These are phyloP conservation scores for Hylodesmum podocarpum DNA, from an alignment of 306 rosid genomes.

Conservation along the genomic window DNA sequence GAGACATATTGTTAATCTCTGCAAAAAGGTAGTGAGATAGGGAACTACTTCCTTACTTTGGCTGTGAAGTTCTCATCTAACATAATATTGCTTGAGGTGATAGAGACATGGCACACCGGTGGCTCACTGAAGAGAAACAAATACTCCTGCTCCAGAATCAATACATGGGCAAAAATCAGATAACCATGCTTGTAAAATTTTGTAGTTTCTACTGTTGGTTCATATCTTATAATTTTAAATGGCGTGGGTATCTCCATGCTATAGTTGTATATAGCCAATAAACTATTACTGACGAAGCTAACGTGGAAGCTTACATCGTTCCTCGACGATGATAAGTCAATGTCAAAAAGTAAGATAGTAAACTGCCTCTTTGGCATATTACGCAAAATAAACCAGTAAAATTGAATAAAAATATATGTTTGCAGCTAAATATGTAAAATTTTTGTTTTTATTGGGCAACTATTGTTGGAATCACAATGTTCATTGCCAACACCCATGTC, in stretches of 20 bases:
- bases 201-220: neutral
- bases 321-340: neutral
- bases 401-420: neutral
- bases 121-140: constrained; percentile 83
- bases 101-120: constrained; percentile 72
- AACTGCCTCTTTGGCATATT: constrained; percentile 6
- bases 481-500: neutral
- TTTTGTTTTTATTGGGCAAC: neutral
- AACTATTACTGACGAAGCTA: neutral
- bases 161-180: constrained; percentile 16
- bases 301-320: neutral
- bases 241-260: neutral
- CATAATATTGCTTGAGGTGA: constrained; percentile 79
- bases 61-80: constrained; percentile 81
- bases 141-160: constrained; percentile 66
- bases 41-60: constrained; percentile 51
- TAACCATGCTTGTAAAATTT: neutral
- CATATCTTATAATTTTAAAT: neutral
- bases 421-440: neutral
- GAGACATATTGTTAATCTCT: neutral
- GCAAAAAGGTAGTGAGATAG: constrained; percentile 16
- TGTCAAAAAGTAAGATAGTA: neutral
- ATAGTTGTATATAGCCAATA: neutral
- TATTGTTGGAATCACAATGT: neutral
- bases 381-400: neutral